Percentiles rank a stretch among this genome's conserved stretches.
Conservation (phyloP, 148 eudicot species). For the Nepenthes gracilis region DNA sequence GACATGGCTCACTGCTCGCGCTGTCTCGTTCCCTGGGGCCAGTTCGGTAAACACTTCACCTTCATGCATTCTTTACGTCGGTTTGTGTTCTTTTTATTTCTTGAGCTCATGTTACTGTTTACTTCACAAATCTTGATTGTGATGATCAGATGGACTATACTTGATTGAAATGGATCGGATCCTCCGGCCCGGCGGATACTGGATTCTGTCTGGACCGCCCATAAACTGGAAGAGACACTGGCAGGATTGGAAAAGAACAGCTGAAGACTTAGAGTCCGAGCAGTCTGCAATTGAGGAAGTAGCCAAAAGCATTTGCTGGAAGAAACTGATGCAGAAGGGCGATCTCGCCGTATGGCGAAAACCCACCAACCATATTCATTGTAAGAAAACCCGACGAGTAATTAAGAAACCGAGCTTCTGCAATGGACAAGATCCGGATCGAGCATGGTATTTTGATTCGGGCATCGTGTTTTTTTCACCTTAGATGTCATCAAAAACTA, state of each 20-base stretch:
- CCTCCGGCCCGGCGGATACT: slow-evolving; percentile 71
- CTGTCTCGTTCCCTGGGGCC: slow-evolving; percentile 81
- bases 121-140: background rate
- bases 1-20: slow-evolving; percentile 94
- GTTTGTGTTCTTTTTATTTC: background rate
- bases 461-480: background rate
- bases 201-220: slow-evolving; percentile 75
- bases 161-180: slow-evolving; percentile 71
- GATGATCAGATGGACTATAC: slow-evolving; percentile 44
- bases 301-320: slow-evolving; percentile 73
- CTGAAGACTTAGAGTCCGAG: slow-evolving; percentile 60
- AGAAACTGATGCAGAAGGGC: slow-evolving; percentile 43
- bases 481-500: too few species aligned
- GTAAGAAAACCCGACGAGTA: slow-evolving; percentile 20
- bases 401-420: slow-evolving; percentile 57
- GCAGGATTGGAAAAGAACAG: slow-evolving; percentile 65
- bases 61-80: background rate
- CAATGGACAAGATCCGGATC: slow-evolving; percentile 39
- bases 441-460: slow-evolving; percentile 47
- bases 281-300: slow-evolving; percentile 59
- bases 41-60: slow-evolving; percentile 31
- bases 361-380: slow-evolving; percentile 49
- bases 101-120: background rate
- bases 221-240: slow-evolving; percentile 46
- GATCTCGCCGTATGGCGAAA: slow-evolving; percentile 83